Evolutionary conservation across 176 grass and related monocot genomes (phyloP), one percentile per base, ranked within the genome.

Genomic region (Rhynchospora pubera): DNA sequence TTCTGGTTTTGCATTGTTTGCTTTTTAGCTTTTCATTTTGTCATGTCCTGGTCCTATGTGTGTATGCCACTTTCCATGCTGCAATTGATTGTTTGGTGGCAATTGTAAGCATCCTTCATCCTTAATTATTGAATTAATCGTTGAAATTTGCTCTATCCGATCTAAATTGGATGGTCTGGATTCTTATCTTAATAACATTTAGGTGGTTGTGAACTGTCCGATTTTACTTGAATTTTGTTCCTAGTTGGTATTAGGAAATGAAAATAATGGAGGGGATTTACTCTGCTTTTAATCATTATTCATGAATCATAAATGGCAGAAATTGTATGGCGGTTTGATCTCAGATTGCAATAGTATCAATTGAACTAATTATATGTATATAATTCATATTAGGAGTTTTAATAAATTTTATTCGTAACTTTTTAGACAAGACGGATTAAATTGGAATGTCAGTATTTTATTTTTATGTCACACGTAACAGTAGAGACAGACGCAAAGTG

Each of bases 1-100:
- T 14, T 80, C 57, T 43, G 78, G 56, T 62, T 62, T 62, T 62
- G 15, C 58, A 46, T 80, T 58, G 42, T 80, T 80, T 80, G 78
- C 78, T 80, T 80, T 80, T 80, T 57, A 62, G 78, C 78, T 80
- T 80, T 80, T 80, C 32, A 9, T 80, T 80, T 62, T 80, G 78
- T 80, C 78, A 80, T 62, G 78, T 28, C 78, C 78, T 44, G 26
- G 34, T 30, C 32, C 58, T 47, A 62, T 46, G 1, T 12, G 2
- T 4, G 21, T 43, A 22, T 45, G 1, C 51, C 23, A 13, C 56
- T 62, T 80, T 80, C 78, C 5, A 44, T 55, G 3, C 22, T 55
- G 6, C 48, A 55, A 55, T 55, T 76, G 6, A 32, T 76, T 55
- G 22, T 22, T 55, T 74, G 21, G 45, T 11, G 16, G 16, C 44